A percentile compares a stretch with the other conserved stretches of the same genome.
These are phyloP conservation scores for Mortierella claussenii DNA, from an alignment of 192 early-diverging fungal genomes.

Conservation along the genomic window DNA sequence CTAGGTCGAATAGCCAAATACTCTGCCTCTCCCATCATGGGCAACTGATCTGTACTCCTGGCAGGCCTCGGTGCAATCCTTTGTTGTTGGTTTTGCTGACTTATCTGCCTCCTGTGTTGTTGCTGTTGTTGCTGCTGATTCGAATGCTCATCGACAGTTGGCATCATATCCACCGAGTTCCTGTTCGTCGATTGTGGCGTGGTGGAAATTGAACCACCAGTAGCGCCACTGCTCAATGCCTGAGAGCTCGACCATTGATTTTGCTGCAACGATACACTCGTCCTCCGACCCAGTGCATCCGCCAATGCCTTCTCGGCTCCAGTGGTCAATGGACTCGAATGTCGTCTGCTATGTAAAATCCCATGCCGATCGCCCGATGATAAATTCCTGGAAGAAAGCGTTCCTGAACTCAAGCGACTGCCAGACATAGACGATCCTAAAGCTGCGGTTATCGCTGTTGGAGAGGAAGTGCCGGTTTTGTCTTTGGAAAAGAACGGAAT, in stretches of 20 bases:
- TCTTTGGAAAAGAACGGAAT: slow-evolving; percentile 20
- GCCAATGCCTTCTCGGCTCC: slow-evolving; percentile 10
- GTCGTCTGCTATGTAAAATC: slow-evolving; percentile 2
- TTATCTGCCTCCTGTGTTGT: not conserved
- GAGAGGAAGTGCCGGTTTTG: not conserved
- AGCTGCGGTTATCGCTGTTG: not conserved
- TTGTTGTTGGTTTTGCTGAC: not conserved
- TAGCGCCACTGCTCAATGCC: not conserved
- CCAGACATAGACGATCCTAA: not conserved
- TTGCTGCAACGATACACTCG: slow-evolving; percentile 22
- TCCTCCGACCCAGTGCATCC: slow-evolving; percentile 9
- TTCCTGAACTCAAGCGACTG: slow-evolving; percentile 9
- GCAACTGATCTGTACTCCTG: not conserved
- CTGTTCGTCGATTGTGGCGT: slow-evolving; percentile 7
- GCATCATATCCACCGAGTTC: slow-evolving; percentile 23
- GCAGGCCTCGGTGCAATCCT: not conserved
- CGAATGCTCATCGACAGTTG: slow-evolving; percentile 12
- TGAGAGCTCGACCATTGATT: slow-evolving; percentile 1
- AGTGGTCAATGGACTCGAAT: slow-evolving; percentile 40
- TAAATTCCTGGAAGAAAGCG: not conserved
- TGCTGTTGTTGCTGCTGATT: slow-evolving; percentile 1
- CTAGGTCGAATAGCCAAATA: slow-evolving; percentile 8
- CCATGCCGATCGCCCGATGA: not conserved
- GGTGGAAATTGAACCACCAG: not conserved
- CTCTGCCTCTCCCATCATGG: not conserved